Conservation (phyloP, 177 flowering plant species). For the Vitis hybrid region DNA sequence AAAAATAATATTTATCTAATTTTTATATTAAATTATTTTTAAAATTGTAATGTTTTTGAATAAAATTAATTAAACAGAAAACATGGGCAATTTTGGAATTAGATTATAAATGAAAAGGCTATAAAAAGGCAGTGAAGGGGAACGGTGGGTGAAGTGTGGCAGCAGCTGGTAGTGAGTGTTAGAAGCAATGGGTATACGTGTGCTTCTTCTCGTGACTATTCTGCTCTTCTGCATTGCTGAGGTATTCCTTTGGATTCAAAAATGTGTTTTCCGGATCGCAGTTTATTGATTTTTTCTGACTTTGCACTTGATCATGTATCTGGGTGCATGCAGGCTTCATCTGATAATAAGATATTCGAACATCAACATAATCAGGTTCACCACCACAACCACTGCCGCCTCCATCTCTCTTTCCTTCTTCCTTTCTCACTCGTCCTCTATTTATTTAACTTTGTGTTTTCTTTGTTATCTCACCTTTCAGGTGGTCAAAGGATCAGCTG, state of each 20-base stretch:
- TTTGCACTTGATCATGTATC: neutral
- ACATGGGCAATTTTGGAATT: too few relatives aligned
- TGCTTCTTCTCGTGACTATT: constrained; percentile 19
- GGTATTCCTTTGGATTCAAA: neutral
- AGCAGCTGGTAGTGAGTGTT: neutral
- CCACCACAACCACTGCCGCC: neutral
- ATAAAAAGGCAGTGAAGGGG: too few relatives aligned
- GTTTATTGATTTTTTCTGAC: neutral
- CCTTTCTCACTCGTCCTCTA: too few relatives aligned
- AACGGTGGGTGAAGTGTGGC: too few relatives aligned
- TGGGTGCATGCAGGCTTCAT: constrained; percentile 22
- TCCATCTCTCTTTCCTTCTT: too few relatives aligned
- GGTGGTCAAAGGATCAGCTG: constrained; percentile 24
- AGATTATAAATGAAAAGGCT: too few relatives aligned
- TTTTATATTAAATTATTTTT: too few relatives aligned
- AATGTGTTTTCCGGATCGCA: neutral
- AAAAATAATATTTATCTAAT: too few relatives aligned
- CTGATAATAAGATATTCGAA: constrained; percentile 15
- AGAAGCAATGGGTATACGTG: constrained; percentile 23
- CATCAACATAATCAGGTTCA: constrained; percentile 12
- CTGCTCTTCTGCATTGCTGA: constrained; percentile 17
- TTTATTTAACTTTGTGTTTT: too few relatives aligned
- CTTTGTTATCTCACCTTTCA: neutral
- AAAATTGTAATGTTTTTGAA: too few relatives aligned
- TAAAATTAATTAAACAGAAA: too few relatives aligned